Evolutionary conservation across 148 eudicot species (phyloP).

Genomic region (Mesembryanthemum crystallinum): DNA sequence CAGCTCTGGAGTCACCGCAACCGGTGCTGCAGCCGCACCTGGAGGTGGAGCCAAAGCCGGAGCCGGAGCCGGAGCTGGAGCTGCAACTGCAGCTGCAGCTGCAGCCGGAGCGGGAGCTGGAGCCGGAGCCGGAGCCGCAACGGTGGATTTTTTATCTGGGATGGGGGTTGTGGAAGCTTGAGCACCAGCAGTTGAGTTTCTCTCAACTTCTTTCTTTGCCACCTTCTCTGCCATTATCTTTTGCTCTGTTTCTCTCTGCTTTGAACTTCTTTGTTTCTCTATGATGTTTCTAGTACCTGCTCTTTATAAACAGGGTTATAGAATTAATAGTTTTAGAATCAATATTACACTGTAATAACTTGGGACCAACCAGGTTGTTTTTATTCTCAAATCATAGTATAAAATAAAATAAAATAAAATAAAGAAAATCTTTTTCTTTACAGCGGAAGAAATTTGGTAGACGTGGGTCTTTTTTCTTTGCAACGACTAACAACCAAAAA

Average conservation of each 20-base stretch:
- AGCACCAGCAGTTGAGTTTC: neutral
- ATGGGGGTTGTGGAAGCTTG: neutral
- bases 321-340: too few relatives aligned
- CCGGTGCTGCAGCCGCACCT: neutral
- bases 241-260: neutral
- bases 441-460: neutral
- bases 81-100: conserved; percentile 10
- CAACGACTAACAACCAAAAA: neutral
- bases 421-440: too few relatives aligned
- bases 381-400: too few relatives aligned
- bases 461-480: neutral
- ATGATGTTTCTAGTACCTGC: neutral
- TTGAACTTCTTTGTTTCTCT: neutral
- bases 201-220: conserved; percentile 3
- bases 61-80: neutral
- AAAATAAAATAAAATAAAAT: too few relatives aligned
- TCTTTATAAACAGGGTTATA: conserved; percentile 1
- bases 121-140: neutral
- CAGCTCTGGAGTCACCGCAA: conserved; percentile 5
- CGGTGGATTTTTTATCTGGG: conserved; percentile 13
- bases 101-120: neutral
- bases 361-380: neutral
- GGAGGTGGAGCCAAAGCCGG: conserved; percentile 7
- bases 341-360: too few relatives aligned
- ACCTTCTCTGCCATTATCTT: conserved; percentile 20